These are phyloP conservation scores for Colletotrichum sojae DNA, from an alignment of 2,329 filamentous ascomycete genomes.

Conservation along the genomic window DNA sequence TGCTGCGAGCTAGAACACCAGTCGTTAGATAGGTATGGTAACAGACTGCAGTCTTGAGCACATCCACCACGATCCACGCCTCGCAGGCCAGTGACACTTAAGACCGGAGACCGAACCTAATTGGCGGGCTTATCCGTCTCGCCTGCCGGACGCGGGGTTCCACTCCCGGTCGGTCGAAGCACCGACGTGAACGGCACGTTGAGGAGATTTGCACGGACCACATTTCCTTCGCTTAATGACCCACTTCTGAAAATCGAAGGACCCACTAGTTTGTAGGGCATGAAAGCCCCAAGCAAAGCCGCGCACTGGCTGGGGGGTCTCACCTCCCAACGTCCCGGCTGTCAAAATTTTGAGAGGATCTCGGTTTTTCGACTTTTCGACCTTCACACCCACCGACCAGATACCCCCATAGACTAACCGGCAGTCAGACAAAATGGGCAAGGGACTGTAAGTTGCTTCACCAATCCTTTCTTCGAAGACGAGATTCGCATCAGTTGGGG, in stretches of 20 bases:
- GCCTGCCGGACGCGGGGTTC: background rate
- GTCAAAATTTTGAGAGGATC: conserved; percentile 1
- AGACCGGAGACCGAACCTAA: background rate
- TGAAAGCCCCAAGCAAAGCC: conserved; percentile 25
- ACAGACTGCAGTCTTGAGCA: conserved; percentile 17
- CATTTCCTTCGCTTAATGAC: conserved; percentile 6
- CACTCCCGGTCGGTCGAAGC: no score
- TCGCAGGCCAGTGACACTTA: background rate
- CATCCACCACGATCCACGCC: background rate
- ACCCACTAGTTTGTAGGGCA: conserved; percentile 13
- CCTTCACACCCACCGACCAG: conserved; percentile 41
- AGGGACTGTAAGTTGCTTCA: conserved; percentile 69
- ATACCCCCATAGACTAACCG: conserved; percentile 41
- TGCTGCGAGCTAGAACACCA: conserved; percentile 31
- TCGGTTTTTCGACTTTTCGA: conserved; percentile 19
- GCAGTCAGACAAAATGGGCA: conserved; percentile 69
- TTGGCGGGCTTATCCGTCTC: background rate
- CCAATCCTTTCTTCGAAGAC: background rate
- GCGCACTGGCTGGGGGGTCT: background rate
- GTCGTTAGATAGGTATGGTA: conserved; percentile 28
- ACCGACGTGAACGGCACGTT: no score
- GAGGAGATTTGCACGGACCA: conserved; percentile 16
- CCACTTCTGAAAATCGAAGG: background rate
- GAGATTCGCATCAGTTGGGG: conserved; percentile 1
- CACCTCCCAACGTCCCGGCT: conserved; percentile 13